Evolutionary conservation across 75 land plant genomes (phyloP).

Genomic region (Pinus albicaulis): DNA sequence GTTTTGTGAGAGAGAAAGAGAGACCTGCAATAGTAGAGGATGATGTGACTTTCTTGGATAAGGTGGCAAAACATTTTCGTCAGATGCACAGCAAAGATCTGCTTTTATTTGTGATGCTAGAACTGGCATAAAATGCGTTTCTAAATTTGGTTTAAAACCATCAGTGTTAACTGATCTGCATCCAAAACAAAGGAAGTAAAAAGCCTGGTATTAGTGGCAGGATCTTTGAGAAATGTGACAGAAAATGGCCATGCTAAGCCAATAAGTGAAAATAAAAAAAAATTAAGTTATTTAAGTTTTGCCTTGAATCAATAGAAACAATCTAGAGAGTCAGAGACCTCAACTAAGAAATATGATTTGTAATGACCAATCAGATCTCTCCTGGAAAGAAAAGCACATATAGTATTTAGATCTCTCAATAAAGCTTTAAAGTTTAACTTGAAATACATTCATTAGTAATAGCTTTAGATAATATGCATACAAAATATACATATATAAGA

Average conservation of each 20-base stretch:
- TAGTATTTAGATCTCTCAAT: not conserved
- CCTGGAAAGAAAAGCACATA: not conserved
- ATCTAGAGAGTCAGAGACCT: not conserved
- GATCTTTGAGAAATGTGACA: no score
- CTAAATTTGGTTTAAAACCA: constrained; percentile 95
- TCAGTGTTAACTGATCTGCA: constrained; percentile 84
- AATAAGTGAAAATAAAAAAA: not conserved
- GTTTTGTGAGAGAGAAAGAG: not conserved
- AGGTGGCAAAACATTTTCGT: constrained; percentile 26
- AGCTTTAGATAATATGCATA: no score
- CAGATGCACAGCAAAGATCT: constrained; percentile 26
- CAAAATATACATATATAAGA: not conserved
- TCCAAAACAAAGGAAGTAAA: constrained; percentile 11
- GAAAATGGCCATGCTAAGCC: not conserved
- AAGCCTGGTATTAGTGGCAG: no score
- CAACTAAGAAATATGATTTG: not conserved
- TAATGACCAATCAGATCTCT: not conserved
- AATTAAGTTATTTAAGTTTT: not conserved
- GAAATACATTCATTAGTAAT: no score
- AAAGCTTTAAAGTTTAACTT: not conserved
- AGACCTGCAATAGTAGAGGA: constrained; percentile 82
- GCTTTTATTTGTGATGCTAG: constrained; percentile 70
- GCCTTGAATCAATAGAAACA: not conserved
- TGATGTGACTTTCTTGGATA: constrained; percentile 62
- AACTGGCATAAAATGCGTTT: constrained; percentile 85